phyloP scores from a whole-genome alignment of 2,329 filamentous ascomycete species.

The Fusarium chuoi region DNA sequence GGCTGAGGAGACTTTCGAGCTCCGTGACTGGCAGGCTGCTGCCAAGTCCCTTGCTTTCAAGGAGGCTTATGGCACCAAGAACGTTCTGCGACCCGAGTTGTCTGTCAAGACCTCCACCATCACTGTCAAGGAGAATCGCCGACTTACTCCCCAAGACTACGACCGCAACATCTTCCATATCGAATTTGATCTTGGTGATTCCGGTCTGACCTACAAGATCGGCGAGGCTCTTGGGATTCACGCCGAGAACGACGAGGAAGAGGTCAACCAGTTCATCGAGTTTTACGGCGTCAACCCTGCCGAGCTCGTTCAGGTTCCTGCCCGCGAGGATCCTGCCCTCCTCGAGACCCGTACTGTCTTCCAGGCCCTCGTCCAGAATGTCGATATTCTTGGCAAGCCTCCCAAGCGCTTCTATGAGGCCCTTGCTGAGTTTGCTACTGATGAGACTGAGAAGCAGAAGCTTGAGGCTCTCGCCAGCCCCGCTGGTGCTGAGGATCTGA shows the following conservation, averaged over 20 bases:
- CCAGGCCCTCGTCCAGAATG: conserved; percentile 89
- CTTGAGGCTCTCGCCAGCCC: conserved; percentile 80
- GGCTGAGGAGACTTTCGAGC: conserved; percentile 69
- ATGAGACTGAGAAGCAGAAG: conserved; percentile 83
- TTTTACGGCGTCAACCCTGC: conserved; percentile 87
- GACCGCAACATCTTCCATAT: conserved; percentile 99
- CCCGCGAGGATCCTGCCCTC: conserved; percentile 77
- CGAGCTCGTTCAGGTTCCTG: conserved; percentile 90
- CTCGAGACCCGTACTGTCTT: conserved; percentile 92
- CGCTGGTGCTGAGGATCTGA: conserved; percentile 89
- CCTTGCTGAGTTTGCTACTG: conserved; percentile 84
- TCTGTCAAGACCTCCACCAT: conserved; percentile 87
- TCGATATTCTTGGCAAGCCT: conserved; percentile 96
- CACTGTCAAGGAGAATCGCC: conserved; percentile 93
- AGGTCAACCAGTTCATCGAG: conserved; percentile 86
- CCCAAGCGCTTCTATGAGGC: conserved; percentile 98
- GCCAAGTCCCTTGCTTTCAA: conserved; percentile 93
- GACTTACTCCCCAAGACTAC: conserved; percentile 87
- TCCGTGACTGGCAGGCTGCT: conserved; percentile 82
- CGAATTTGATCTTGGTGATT: conserved; percentile 93
- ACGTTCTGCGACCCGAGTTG: conserved; percentile 83
- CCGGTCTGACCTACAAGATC: conserved; percentile 94
- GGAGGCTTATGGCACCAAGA: conserved; percentile 85
- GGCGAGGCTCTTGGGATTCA: conserved; percentile 97
- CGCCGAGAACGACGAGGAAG: conserved; percentile 85